Percentiles rank a stretch among this genome's conserved stretches.
These are phyloP conservation scores for Lasiosphaeria miniovina DNA, from an alignment of 495 filamentous ascomycete species.

Conservation along the genomic window DNA sequence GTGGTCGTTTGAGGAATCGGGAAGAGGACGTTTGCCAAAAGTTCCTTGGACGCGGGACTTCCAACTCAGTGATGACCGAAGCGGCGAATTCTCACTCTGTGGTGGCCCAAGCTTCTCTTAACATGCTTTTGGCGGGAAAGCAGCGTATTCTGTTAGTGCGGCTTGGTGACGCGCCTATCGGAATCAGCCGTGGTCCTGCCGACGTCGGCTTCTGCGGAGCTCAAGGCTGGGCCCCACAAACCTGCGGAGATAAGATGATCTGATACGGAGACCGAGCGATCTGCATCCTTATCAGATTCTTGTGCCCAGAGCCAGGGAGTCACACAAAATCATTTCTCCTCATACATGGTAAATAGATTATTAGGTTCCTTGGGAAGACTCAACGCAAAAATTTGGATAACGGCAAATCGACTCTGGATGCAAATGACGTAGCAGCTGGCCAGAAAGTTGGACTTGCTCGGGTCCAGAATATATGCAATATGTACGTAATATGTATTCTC, in stretches of 20 bases:
- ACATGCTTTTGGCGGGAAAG: slow-evolving; percentile 4
- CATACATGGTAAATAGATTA: too few species aligned
- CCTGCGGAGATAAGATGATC: slow-evolving; percentile 38
- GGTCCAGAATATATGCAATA: too few species aligned
- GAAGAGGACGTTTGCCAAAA: slow-evolving; percentile 15
- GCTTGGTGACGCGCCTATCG: slow-evolving; percentile 3
- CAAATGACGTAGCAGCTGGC: too few species aligned
- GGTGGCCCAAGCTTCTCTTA: slow-evolving; percentile 21
- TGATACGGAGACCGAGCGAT: slow-evolving; percentile 31
- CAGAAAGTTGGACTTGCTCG: too few species aligned
- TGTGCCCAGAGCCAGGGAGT: background rate
- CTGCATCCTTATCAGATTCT: too few species aligned
- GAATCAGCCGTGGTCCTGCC: slow-evolving; percentile 24
- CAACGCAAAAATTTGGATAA: too few species aligned
- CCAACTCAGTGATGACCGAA: slow-evolving; percentile 26
- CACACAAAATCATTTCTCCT: too few species aligned
- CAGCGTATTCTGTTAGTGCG: slow-evolving; percentile 9
- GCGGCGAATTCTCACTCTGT: slow-evolving; percentile 26
- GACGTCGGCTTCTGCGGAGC: slow-evolving; percentile 28
- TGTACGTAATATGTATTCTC: too few species aligned
- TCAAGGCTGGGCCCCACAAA: slow-evolving; percentile 8
- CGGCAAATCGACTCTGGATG: too few species aligned
- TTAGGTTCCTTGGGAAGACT: too few species aligned
- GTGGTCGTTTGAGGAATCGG: slow-evolving; percentile 1
- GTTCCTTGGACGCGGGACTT: slow-evolving; percentile 33